Conservation (phyloP, 352 stramenopile species). For the Pythium coloratum region DNA sequence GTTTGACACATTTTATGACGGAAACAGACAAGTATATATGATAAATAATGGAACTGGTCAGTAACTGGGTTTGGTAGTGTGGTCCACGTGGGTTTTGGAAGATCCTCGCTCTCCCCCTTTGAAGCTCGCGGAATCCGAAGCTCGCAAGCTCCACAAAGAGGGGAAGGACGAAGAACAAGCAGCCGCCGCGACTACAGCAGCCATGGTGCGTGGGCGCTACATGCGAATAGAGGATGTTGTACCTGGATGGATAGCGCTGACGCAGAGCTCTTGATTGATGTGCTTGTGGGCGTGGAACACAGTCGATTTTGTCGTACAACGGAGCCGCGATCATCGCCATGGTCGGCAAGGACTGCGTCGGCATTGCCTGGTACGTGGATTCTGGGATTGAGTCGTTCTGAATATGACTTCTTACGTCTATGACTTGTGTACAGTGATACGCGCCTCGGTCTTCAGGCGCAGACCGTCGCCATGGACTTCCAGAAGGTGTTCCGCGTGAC, state of each 20-base stretch:
- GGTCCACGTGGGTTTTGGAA: constrained; percentile 16
- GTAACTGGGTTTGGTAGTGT: constrained; percentile 12
- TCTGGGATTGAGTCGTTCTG: neutral
- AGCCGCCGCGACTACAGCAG: neutral
- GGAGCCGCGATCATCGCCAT: constrained; percentile 98
- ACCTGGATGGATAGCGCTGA: constrained; percentile 3
- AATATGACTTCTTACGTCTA: neutral
- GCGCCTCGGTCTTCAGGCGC: constrained; percentile 94
- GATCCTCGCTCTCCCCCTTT: constrained; percentile 21
- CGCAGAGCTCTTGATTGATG: constrained; percentile 4
- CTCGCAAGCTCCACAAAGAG: neutral
- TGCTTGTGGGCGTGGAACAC: constrained; percentile 3
- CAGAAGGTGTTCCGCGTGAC: constrained; percentile 99
- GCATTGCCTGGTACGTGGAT: constrained; percentile 90
- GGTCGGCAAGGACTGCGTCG: constrained; percentile 99
- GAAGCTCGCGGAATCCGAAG: constrained; percentile 20
- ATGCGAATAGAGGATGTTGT: neutral
- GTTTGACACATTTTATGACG: neutral
- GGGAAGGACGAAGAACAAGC: constrained; percentile 14
- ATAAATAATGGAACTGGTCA: constrained; percentile 1
- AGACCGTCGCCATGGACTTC: constrained; percentile 98
- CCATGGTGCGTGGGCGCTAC: constrained; percentile 17
- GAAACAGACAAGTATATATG: neutral
- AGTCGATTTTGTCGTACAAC: constrained; percentile 97
- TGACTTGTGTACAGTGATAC: constrained; percentile 79